Conservation (phyloP, 1,284 basidiomycete genomes). For the Trichosporon sp. region DNA sequence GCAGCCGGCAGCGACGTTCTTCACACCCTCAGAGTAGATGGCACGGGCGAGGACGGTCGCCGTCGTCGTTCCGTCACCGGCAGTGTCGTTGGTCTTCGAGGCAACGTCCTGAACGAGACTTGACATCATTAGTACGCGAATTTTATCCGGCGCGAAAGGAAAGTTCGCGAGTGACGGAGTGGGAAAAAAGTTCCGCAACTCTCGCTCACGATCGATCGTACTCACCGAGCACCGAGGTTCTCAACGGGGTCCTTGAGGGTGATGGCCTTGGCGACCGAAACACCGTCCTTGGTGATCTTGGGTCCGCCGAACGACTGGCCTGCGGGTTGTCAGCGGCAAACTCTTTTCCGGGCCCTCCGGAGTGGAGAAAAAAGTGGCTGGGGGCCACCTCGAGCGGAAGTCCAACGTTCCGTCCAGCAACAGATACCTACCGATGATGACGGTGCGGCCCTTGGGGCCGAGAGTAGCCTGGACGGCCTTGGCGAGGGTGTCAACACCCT, state of each 20-base stretch:
- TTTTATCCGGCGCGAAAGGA: slow-evolving; percentile 8
- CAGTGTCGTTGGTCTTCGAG: slow-evolving; percentile 94
- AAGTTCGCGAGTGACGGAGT: background rate
- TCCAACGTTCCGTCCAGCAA: background rate
- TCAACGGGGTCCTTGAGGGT: slow-evolving; percentile 97
- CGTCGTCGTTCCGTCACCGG: slow-evolving; percentile 97
- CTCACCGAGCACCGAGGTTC: slow-evolving; percentile 94
- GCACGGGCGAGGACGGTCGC: slow-evolving; percentile 95
- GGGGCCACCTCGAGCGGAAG: background rate
- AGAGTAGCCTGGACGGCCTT: slow-evolving; percentile 94
- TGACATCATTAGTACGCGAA: slow-evolving; percentile 48
- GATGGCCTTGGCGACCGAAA: slow-evolving; percentile 95
- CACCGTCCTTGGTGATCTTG: slow-evolving; percentile 99
- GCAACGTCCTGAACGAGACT: slow-evolving; percentile 92
- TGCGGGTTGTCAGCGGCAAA: slow-evolving; percentile 27
- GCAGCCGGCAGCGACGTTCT: slow-evolving; percentile 97
- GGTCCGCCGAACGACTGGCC: slow-evolving; percentile 91
- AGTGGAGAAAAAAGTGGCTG: background rate
- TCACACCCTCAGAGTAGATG: slow-evolving; percentile 98
- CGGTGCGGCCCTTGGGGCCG: slow-evolving; percentile 96
- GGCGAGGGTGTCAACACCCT: slow-evolving; percentile 93
- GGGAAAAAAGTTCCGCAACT: background rate
- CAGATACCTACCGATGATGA: slow-evolving; percentile 77
- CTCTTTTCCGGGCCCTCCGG: background rate
- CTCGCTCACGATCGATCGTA: background rate